Evolutionary conservation across 73 alveolate genomes (phyloP).

Genomic region (Stentor coeruleus): DNA sequence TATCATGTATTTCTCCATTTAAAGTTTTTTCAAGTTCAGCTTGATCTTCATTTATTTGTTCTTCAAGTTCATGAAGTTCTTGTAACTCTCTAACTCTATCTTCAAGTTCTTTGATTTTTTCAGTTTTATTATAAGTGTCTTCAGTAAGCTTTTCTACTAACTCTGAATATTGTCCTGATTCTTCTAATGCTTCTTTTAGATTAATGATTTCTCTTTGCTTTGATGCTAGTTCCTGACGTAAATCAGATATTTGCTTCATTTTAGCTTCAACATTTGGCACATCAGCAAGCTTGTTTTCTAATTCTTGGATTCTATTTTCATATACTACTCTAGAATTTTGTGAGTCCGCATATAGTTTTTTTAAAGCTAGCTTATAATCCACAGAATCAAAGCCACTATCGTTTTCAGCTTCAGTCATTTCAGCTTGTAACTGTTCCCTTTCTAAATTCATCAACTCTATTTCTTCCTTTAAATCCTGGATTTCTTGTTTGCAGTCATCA

Average conservation of each 20-base stretch:
- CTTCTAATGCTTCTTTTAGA: slow-evolving; percentile 18
- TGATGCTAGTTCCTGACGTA: not conserved
- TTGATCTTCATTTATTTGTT: slow-evolving; percentile 12
- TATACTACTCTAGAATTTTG: not conserved
- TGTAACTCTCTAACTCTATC: not conserved
- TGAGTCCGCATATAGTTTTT: slow-evolving; percentile 7
- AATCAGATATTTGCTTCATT: not conserved
- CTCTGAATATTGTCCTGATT: not conserved
- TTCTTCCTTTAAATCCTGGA: not conserved
- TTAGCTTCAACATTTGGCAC: slow-evolving; percentile 11
- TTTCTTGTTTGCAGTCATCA: not conserved
- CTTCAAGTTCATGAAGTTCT: slow-evolving; percentile 19
- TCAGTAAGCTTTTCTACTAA: slow-evolving; percentile 7
- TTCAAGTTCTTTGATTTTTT: not conserved
- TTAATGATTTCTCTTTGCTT: not conserved
- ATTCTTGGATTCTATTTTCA: not conserved
- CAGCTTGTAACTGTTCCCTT: not conserved
- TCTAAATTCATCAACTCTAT: not conserved
- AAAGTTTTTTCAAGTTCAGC: slow-evolving; percentile 19
- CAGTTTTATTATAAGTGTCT: not conserved
- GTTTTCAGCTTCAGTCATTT: not conserved
- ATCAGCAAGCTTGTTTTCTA: not conserved
- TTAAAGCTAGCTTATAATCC: not conserved
- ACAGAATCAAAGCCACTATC: not conserved
- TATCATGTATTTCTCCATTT: not conserved